Base-by-base conservation (phyloP, 1,284 basidiomycete genomes). In the Trichosporon sp. region DNA sequence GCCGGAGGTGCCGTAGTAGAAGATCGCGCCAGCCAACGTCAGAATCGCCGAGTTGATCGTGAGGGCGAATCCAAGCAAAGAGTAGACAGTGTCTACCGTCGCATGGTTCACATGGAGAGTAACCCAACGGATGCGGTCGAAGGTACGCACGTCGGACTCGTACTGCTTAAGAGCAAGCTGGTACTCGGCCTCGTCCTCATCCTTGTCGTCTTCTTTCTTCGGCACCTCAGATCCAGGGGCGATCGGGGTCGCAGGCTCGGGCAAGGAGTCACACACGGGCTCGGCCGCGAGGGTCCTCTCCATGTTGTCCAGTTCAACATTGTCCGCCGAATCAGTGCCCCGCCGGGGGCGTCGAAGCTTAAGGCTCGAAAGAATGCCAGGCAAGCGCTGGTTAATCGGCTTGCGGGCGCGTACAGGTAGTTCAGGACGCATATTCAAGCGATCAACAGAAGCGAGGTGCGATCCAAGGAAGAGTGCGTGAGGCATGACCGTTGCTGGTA, bases 401-500 rank as follows among this genome's bases (percentile, higher is more conserved):
- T 27, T 18, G 1, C 8, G 27, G n/a, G 31, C 31, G 32, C 71
- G 75, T 27, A 62, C 67, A 7, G 76, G 77, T 13, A 73, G 72
- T 11, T 66, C 51, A 18, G 80, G 84, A n/a, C 76, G 71, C 76
- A 83, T 80, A 68, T 78, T 75, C 12, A 85, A 78, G 65, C 93
- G 85, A 72, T 94, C 90, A 76, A 94, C 89, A 0, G 91, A 92
- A 2, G 92, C 90, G 21, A 96, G 87, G 42, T 91, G 89, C 2
- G 92, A 93, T 11, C 94, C 95, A 7, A 98, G 86, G 84, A 93
- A 95, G 25, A 98, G 86, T 58, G 91, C 90, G 80, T 98, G 95
- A 0, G 95, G 95, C 95, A 87, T 86, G 66, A 92, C 92, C 58
- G 93, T 90, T 29, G 91, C 91, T 51, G 47, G 47, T n/a, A 51